Evolutionary conservation across 371 early-diverging fungal genomes (phyloP), one percentile per base, ranked within the genome.

Genomic region (Mortierella sp.): DNA sequence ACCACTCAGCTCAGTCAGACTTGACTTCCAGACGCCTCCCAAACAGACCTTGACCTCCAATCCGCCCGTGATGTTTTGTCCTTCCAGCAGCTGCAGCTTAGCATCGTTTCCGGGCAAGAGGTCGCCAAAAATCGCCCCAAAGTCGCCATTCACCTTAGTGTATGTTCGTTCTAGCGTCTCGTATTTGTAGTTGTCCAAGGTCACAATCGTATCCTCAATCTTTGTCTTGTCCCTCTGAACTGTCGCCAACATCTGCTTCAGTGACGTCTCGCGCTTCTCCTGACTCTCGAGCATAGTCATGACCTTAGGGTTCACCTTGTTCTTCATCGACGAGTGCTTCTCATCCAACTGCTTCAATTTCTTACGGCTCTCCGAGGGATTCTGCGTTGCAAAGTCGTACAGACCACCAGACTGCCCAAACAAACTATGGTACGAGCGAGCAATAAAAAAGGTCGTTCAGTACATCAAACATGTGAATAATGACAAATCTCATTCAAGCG

Each of bases 1-100:
- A 87, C 99, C 99, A 87, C 98, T 98, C 18, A 99, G 90, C 89
- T 99, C 99, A 2, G 96, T 95, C 74, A 99, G 89, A 76, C 97
- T 97, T 32, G 98, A 94, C 85, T 99, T 99, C 99, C 99, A 99
- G 7, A 98, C 96, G 38, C 97, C 97, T 43, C 99, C 99, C 46
- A 99, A 92, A 79, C 95, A 96, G 14, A 99, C 99, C 79, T 96
- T 96, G 75, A 99, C 94, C 77, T 98, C 98, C 78, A 98, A 90
- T 0, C 99, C 99, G 0, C 96, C 94, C 0, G 94, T 92, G n/a
- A 99, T 92, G 4, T 91, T 91, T 80, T 93, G 88, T 4, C 96
- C 97, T 75, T 97, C 97, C 7, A 95, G 94, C 55, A 96, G 96
- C 77, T 95, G 95, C 41, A 99, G 91, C 78, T 94, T 96, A 78